phyloP scores from a whole-genome alignment of 495 filamentous ascomycete species.

The Cercophora samala region DNA sequence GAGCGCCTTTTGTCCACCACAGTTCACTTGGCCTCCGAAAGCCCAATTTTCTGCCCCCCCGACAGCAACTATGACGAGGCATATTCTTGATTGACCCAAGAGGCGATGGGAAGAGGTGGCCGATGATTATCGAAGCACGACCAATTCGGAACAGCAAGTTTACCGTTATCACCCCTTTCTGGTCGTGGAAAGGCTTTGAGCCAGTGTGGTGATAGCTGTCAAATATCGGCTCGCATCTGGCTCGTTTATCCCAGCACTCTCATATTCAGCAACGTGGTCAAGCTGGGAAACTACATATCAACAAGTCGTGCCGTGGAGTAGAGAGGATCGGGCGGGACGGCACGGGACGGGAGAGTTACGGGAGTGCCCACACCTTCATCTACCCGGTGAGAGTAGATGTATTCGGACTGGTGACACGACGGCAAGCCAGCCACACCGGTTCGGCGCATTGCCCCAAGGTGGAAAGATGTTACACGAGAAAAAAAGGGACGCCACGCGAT shows the following conservation, averaged over 20 bases:
- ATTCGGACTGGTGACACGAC: background rate
- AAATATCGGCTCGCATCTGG: too few species aligned
- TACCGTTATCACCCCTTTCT: too few species aligned
- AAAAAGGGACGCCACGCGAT: background rate
- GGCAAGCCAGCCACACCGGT: slow-evolving; percentile 3
- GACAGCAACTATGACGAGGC: background rate
- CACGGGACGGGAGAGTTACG: slow-evolving; percentile 22
- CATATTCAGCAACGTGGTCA: background rate
- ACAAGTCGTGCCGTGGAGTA: background rate
- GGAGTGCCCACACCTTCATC: slow-evolving; percentile 8
- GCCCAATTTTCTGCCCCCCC: background rate
- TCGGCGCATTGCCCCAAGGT: background rate
- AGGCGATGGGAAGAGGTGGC: too few species aligned
- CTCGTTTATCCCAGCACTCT: too few species aligned
- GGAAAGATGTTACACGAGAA: slow-evolving; percentile 6
- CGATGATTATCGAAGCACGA: too few species aligned
- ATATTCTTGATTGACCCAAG: too few species aligned
- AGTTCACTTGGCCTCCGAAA: background rate
- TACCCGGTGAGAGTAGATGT: background rate
- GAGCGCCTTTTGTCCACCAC: slow-evolving; percentile 6
- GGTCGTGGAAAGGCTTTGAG: too few species aligned
- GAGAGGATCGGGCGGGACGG: slow-evolving; percentile 9
- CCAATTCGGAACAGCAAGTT: too few species aligned
- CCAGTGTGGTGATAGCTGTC: too few species aligned
- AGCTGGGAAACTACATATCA: background rate